Evolutionary conservation across 2,329 filamentous ascomycete genomes (phyloP), one percentile per base, ranked within the genome.

Genomic region (Neonectria ditissima): DNA sequence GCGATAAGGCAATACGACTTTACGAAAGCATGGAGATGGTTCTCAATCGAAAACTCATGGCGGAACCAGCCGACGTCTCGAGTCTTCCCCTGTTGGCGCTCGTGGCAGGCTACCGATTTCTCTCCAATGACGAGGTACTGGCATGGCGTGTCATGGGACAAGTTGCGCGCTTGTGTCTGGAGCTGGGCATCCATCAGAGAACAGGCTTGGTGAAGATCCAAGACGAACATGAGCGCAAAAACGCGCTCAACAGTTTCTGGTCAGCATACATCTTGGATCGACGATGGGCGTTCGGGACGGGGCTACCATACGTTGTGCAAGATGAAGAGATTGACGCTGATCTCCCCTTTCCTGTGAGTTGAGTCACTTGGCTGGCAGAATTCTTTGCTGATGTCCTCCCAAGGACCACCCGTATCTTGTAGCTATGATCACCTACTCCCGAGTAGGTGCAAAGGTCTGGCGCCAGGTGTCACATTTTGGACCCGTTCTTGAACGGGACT

Each of bases 111-210:
- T 97, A 94, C 77, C 87, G 95, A 68, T 97, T 97, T 74, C 88
- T 97, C 54, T 89, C 88, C 41, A 94, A 95, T 70, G 92, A 97
- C 67, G 94, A 97, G 77, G 86, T 91, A 3, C 85, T 96, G 55
- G 92, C 93, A 0, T 97, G 95, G 91, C 88, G 94, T 13, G 85
- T 96, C 47, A 94, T 97, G 75, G 94, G 94, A 1, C 86, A 97
- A 65, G 92, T 94, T 4, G 88, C 91, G 14, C 87, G 94, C 5
- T 86, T 96, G 76, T 97, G 92, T 66, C 80, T 93, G 28, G 92
- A 94, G 76, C 82, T 97, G 63, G 94, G 94, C 2, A 83, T 97
- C n/a, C 93, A 97, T 80, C 87, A 92, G 44, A 86, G 88, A 60
- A 90, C 93, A 67, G 92, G 90, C 0, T 84, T 97, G 62, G 81